Conservation (phyloP, 2,329 filamentous ascomycete species). For the Cyphellophora attinorum region DNA sequence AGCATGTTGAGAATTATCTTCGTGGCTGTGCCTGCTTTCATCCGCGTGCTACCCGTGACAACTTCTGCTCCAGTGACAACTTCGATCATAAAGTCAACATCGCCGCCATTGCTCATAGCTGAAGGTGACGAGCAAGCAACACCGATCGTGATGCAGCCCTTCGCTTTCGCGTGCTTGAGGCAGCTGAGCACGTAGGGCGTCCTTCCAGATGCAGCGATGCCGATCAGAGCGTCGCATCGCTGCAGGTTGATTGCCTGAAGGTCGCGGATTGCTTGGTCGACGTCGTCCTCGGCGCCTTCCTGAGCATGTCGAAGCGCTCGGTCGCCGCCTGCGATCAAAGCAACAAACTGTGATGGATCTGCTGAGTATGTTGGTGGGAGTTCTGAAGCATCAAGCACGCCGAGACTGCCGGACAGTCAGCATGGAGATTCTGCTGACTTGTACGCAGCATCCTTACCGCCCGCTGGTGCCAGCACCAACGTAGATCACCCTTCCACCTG, state of each 20-base stretch:
- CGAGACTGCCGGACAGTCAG: conserved; percentile 24
- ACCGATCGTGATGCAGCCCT: conserved; percentile 29
- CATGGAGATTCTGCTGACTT: too few relatives aligned
- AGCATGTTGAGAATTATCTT: conserved; percentile 38
- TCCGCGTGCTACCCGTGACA: conserved; percentile 36
- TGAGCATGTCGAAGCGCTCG: conserved; percentile 29
- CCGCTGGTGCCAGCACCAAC: conserved; percentile 37
- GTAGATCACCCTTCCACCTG: conserved; percentile 27
- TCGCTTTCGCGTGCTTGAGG: conserved; percentile 24
- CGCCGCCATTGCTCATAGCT: conserved; percentile 19
- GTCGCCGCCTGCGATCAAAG: conserved; percentile 34
- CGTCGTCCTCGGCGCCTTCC: conserved; percentile 33
- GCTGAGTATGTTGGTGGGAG: conserved; percentile 34
- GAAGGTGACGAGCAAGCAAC: conserved; percentile 30
- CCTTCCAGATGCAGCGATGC: conserved; percentile 34
- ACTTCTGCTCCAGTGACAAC: conserved; percentile 34
- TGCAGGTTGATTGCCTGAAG: conserved; percentile 22
- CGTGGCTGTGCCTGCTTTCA: conserved; percentile 37
- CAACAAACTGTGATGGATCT: conserved; percentile 29
- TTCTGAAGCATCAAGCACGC: conserved; percentile 33
- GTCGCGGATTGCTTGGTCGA: conserved; percentile 22
- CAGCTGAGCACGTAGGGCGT: conserved; percentile 34
- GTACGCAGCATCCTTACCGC: conserved; percentile 23
- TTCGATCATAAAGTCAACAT: conserved; percentile 26
- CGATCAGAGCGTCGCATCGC: conserved; percentile 28